Percentiles rank a stretch among this genome's conserved stretches.
Conservation (phyloP, 345 rosid species). For the Populus nigra region DNA sequence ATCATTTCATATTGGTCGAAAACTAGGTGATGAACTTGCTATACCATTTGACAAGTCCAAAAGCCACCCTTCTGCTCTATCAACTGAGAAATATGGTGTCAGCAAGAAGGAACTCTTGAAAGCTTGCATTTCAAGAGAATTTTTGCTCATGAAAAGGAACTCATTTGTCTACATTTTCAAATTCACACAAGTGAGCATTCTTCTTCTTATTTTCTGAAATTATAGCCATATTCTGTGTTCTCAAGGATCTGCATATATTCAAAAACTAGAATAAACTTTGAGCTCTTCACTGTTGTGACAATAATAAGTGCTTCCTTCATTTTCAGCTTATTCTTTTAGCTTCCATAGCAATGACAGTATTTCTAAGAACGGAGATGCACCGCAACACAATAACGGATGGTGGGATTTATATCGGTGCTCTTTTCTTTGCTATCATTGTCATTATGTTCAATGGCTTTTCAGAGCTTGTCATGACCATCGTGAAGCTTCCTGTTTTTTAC, state of each 20-base stretch:
- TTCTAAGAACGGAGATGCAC: conserved; percentile 70
- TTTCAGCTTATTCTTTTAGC: conserved; percentile 61
- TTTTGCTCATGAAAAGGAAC: conserved; percentile 85
- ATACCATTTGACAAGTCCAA: conserved; percentile 68
- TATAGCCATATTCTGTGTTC: not conserved
- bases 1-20: conserved; percentile 60
- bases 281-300: not conserved
- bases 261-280: not conserved
- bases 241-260: conserved; percentile 6
- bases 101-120: conserved; percentile 57
- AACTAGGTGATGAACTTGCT: conserved; percentile 61
- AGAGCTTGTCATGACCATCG: conserved; percentile 69
- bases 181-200: conserved; percentile 36
- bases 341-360: conserved; percentile 54
- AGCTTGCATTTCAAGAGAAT: conserved; percentile 75
- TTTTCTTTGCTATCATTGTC: conserved; percentile 49
- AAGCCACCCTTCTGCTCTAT: conserved; percentile 70
- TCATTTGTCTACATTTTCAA: conserved; percentile 73
- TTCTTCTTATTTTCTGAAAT: not conserved
- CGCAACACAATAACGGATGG: conserved; percentile 57
- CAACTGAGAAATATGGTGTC: conserved; percentile 63
- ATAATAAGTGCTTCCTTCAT: not conserved
- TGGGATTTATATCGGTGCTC: conserved; percentile 62
- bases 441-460: conserved; percentile 77
- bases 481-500: conserved; percentile 84